Evolutionary conservation across 1,284 basidiomycete genomes (phyloP), one percentile per base, ranked within the genome.

Genomic region (Violaceomyces palustris): DNA sequence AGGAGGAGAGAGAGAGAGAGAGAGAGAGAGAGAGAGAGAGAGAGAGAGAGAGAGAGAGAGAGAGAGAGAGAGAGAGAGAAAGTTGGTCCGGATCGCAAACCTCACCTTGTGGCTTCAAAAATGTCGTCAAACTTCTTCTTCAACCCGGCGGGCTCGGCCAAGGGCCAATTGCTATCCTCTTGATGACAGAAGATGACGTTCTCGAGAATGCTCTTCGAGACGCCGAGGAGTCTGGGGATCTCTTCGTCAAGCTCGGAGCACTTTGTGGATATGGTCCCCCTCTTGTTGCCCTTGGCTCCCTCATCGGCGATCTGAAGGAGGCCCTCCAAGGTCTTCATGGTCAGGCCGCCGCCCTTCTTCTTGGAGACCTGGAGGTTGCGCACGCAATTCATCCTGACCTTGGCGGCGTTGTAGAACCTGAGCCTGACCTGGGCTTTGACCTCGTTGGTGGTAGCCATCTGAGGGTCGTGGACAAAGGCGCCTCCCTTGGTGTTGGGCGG

Each of bases 111-210:
- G 1, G 94, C 94, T 74, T 99, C 94, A 63, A 99, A 98, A 57
- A 99, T 98, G 68, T 98, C 94, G 67, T 98, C 94, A 58, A 94
- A 97, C 74, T 94, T 94, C 79, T 96, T 97, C 79, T 99, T 98
- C 30, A 99, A 76, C 1, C 83, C 81, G 1, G 88, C 79, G 0
- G 93, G 87, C 67, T 98, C 94, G 0, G 91, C 81, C 11, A 99
- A 79, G 0, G 94, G 94, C 94, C 94, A 99, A 67, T 91, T 96
- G 0, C 89, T 92, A 47, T 99, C 94, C 69, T 99, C 94, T 76
- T 99, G 94, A 74, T 99, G 94, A 75, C 94, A 99, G 70, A 99
- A 98, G 50, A 99, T 97, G 67, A 98, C 93, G 70, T 96, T 97
- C 69, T 98, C 93, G 17, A 98, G 82, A 36, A 99, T 93, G 6